Conservation (phyloP, 2,329 filamentous ascomycete genomes). For the Fusarium camptoceras region DNA sequence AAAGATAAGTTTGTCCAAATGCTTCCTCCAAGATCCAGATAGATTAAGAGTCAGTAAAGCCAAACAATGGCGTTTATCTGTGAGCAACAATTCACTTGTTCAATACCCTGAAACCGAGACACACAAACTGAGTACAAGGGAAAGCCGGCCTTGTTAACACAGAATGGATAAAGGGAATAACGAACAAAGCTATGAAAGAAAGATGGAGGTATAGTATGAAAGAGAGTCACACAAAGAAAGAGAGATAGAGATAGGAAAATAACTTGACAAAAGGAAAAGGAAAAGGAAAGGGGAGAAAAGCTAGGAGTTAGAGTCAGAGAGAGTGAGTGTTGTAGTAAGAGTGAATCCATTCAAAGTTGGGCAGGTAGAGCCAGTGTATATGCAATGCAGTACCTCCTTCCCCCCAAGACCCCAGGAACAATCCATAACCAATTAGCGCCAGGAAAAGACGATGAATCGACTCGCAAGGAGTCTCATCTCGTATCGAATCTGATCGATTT, state of each 20-base stretch:
- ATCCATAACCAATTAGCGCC: constrained; percentile 30
- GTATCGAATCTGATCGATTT: constrained; percentile 32
- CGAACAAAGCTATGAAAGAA: constrained; percentile 30
- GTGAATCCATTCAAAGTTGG: constrained; percentile 20
- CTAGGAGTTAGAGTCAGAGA: constrained; percentile 16
- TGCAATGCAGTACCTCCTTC: constrained; percentile 21
- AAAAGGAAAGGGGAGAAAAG: constrained; percentile 22
- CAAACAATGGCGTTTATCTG: background rate
- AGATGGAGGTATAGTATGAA: constrained; percentile 24
- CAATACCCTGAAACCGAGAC: constrained; percentile 13
- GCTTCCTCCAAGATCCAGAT: constrained; percentile 11
- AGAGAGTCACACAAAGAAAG: constrained; percentile 16
- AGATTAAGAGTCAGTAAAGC: constrained; percentile 29
- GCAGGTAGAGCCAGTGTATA: constrained; percentile 20
- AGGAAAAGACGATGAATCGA: constrained; percentile 10
- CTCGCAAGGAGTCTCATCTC: constrained; percentile 30
- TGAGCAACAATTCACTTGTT: constrained; percentile 29
- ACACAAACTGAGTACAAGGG: constrained; percentile 21
- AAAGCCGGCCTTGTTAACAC: constrained; percentile 22
- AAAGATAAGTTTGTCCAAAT: constrained; percentile 14
- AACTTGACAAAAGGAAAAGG: constrained; percentile 28
- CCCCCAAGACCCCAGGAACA: constrained; percentile 6
- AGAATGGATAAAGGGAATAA: constrained; percentile 23
- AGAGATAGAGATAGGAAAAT: constrained; percentile 28
- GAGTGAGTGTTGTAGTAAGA: constrained; percentile 13